Evolutionary conservation across 768 basidiomycete species (phyloP), one percentile per base, ranked within the genome.

Genomic region (Suillus weaverae): DNA sequence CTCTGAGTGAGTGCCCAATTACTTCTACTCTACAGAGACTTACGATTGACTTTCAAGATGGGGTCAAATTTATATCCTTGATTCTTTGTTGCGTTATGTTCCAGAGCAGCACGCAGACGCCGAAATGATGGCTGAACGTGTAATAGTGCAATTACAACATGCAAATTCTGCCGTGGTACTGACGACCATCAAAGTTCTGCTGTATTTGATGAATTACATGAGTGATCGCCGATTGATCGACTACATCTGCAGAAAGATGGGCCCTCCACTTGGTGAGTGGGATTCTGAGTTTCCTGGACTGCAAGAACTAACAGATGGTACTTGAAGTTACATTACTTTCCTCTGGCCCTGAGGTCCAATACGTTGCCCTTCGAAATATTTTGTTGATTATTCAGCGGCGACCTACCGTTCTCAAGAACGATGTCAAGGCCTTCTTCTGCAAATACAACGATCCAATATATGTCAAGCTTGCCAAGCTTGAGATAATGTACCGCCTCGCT

Each of bases 401-500:
- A 36, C 95, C 97, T 4, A 78, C 88, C 14, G 94, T 99, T 38
- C 81, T 99, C 48, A 92, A 92, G 78, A 97, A 97, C 78, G 97
- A 99, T 73, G 97, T 99, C 72, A 95, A 95, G 71, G 96, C 98
- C 16, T 99, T 99, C 80, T 99, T 99, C 80, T 98, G 95, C 91
- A 99, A 99, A 78, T 99, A 99, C 77, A 99, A 99, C 75, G 97
- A 99, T 72, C 97, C 97, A 3, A 97, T 99, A 69, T 99, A 99
- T 75, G 94, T 99, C 75, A 99, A 99, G 76, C 84, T 99, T 36
- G 97, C 96, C 59, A 99, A 99, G 71, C 82, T 99, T 61, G 97
- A 99, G 77, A 98, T 99, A 72, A 99, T 99, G 93, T 99, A 99
- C 77, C 89, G 97, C 11, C 83, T 99, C 22, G 95, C 96, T 10